Base-by-base conservation (phyloP, 1,284 basidiomycete genomes). In the Ceratobasidium sp. region DNA sequence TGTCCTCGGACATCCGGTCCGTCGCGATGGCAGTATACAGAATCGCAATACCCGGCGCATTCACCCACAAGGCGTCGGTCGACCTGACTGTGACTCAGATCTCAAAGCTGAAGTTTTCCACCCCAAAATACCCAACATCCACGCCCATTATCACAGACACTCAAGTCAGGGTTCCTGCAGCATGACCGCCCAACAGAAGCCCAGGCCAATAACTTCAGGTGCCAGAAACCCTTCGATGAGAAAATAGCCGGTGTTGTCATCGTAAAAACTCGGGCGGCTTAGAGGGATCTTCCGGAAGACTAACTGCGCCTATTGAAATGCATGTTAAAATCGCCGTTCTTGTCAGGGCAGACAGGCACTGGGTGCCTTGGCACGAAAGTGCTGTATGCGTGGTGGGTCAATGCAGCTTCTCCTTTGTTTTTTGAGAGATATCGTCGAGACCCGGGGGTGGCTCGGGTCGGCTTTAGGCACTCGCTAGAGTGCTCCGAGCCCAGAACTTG, bases 1-100 rank as follows among this genome's bases (percentile, higher is more conserved):
- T 9, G 27, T 24, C 19, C n/a, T 51, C 64, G 64, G 64, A 66
- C 37, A 54, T 66, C 31, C 49, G 64, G 64, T 54, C 49, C 64
- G 64, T 54, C 11, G 49, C 9, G 7, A 16, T 29, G 51, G 43
- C 48, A 34, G 48, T 19, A 61, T 39, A 41, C 11, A n/a, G 11
- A 22, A 62, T 14, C 3, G n/a, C 59, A 59, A 34, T 39, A 29
- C n/a, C 56, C 31, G 56, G 37, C 16, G 29, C 16, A 34, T 39
- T 59, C 13, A 31, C 56, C 31, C 27, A n/a, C 46, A 53, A 29
- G 22, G 24, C 31, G 2, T 34, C 24, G 3, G 13, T 39, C 37
- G 37, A 39, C 37, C 11, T 11, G 37, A 4, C 37, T 39, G 37
- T 39, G 37, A 9, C 37, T 39, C 37, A 8, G 37, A 39, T 39